Evolutionary conservation across 2,329 filamentous ascomycete genomes (phyloP), one percentile per base, ranked within the genome.

Genomic region (Escovopsis weberi): DNA sequence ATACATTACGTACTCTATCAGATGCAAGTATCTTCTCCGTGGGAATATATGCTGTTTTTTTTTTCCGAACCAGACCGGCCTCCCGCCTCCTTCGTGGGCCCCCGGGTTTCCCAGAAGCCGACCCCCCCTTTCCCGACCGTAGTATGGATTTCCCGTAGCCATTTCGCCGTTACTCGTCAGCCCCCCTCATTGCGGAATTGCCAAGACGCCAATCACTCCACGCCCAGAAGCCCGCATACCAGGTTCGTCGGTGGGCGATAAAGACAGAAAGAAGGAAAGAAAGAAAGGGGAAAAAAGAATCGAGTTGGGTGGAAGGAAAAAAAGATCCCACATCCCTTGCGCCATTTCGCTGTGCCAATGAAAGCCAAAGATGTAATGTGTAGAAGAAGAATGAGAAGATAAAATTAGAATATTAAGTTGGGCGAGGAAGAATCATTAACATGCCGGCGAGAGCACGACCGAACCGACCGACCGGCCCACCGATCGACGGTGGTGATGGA

Each of bases 1-100:
- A 63, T 60, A 62, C 60, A 62, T 63, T 61, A 55, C 50, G 53
- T 55, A 62, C 53, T 61, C 59, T 60, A 60, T 61, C 53, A 52
- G 50, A 52, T 54, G 45, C 49, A 35, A 46, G 48, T 45, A 46
- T 50, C 42, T 44, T 52, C 44, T 45, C 44, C 38, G 43, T 48
- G 49, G 43, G 44, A 51, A 53, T 57, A 57, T 54, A 53, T 54
- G 53, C 55, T 56, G 49, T 58, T 38, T 45, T 15, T 15, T 15
- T 15, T 15, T 15, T 15, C 15, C 15, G 15, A 15, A 15, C 15
- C 15, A 15, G 15, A 15, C 15, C 15, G 15, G 15, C 15, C 15
- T 15, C 15, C 15, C 15, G 2, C 15, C 15, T 15, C 15, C 15
- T 15, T 15, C 15, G 15, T 15, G 15, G 15, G 15, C 15, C 15